Evolutionary conservation across 208 protist genomes (phyloP), one percentile per base, ranked within the genome.

Genomic region (Wallacemonas sp.): DNA sequence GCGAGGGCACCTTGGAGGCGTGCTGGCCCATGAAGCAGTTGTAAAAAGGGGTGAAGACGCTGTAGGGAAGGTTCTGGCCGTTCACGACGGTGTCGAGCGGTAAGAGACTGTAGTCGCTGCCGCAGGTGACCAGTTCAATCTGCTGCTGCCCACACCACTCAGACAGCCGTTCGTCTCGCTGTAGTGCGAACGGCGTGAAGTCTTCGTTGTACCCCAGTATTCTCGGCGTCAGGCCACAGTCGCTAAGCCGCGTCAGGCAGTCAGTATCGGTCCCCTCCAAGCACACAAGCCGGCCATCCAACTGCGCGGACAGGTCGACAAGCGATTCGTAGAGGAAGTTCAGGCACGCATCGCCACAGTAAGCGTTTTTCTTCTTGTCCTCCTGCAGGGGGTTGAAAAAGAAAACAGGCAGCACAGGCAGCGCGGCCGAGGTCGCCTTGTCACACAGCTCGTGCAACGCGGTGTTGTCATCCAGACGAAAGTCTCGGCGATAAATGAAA

Each of bases 41-140:
- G 68, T 85, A 93, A 66, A 89, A 93, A 21, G 81, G 73, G 24
- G 81, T 93, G 70, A 89, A 93, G 32, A 93, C 82, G 36, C 79
- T 80, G 58, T 91, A 93, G 10, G 83, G 84, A 37, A 75, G 46
- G 4, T 70, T 72, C 13, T 63, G 24, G 15, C 54, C 63, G 21
- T 48, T 83, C 21, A 68, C 36, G 26, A 93, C 73, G 19, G 55
- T 61, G 27, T 78, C 71, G 13, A 81, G 62, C 22, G 78, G 79
- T 1, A 85, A 69, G 30, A 93, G 45, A 10, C 79, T 81, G 71
- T 87, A 89, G 66, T 90, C 87, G 36, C 52, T 22, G 32, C 63
- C 52, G 32, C 70, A 67, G 19, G 68, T 72, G 32, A 88, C 72
- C 55, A 61, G 66, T 17, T 69, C 54, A 1, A 89, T 57, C 9